phyloP scores from a whole-genome alignment of 345 rosid genomes.

The Linum trigynum region DNA sequence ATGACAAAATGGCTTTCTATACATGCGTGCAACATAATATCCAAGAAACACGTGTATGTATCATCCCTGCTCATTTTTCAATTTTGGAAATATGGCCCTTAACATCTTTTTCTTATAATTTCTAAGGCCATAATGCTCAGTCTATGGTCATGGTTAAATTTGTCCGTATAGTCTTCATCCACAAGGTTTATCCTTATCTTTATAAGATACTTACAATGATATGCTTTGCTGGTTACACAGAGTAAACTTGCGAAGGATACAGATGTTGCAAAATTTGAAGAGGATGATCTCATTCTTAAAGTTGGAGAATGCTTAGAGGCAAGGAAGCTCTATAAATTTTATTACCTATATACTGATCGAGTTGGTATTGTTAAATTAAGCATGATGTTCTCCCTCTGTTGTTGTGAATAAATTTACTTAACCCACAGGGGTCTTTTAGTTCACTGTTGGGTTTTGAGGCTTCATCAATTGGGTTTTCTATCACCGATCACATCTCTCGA shows the following conservation, averaged over 20 bases:
- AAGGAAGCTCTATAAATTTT: slow-evolving; percentile 22
- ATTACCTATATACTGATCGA: not conserved
- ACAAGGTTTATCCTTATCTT: not conserved
- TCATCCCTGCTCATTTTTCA: slow-evolving; percentile 4
- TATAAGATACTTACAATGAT: slow-evolving; percentile 13
- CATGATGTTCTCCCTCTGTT: not conserved
- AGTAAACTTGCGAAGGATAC: slow-evolving; percentile 77
- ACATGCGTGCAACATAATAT: slow-evolving; percentile 77
- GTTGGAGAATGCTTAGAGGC: slow-evolving; percentile 92
- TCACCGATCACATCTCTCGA: not conserved
- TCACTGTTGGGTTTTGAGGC: not conserved
- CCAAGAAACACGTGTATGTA: slow-evolving; percentile 90
- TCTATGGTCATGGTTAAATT: slow-evolving; percentile 1
- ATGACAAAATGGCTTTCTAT: slow-evolving; percentile 88
- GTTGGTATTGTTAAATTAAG: not conserved
- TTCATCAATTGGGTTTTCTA: not conserved
- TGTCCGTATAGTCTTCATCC: not conserved
- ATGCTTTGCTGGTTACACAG: slow-evolving; percentile 32
- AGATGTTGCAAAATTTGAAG: slow-evolving; percentile 49
- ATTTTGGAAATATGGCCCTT: not conserved
- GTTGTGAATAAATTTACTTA: not conserved
- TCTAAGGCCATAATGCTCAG: not conserved
- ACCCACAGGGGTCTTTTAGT: not conserved
- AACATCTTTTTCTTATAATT: not conserved
- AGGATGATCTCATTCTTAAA: slow-evolving; percentile 75